Evolutionary conservation across 768 basidiomycete species (phyloP), one percentile per base, ranked within the genome.

Genomic region (Tylopilus subfusipes): DNA sequence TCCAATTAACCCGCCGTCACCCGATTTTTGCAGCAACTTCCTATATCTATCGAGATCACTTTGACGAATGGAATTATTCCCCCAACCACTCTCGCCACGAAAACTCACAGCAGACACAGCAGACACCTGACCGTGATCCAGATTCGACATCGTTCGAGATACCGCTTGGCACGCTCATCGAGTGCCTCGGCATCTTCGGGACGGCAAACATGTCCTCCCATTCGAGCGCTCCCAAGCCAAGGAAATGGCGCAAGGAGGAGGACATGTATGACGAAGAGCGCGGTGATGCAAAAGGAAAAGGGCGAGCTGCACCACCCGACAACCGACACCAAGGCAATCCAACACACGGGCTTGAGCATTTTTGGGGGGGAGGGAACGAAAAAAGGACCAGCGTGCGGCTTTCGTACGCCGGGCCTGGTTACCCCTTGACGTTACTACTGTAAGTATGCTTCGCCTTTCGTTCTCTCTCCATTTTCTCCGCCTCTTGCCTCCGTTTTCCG

Each of bases 171-270:
- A 86, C 85, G 4, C 73, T 98, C 48, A 81, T 97, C 56, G 93
- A 97, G 59, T 94, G 91, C 63, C 76, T 99, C 30, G 95, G 96
- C 63, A 86, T 98, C 52, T 98, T 95, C 63, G 95, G 96, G 27
- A 90, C 93, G 12, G 90, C 88, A 30, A 64, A 68, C 33, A 63
- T 73, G 14, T 65, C 72, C 14, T 65, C 63, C 50, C 57, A 60
- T 59, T 55, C 66, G n/a, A 62, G 50, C 45, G 63, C 59, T 10
- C 61, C 62, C 21, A 78, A 76, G 57, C 75, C 72, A 59, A 82
- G 75, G 64, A 76, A 73, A 52, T 82, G 80, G 79, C 75, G 72
- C 51, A 73, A 70, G 48, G 68, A 73, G 43, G 79, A 73, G 0
- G 81, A 80, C 13, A 79, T 71, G 10, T 77, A 76, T 0, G 78